Percentiles rank a stretch among this genome's conserved stretches.
phyloP scores from a whole-genome alignment of 306 rosid genomes.

The Vicia sativa region DNA sequence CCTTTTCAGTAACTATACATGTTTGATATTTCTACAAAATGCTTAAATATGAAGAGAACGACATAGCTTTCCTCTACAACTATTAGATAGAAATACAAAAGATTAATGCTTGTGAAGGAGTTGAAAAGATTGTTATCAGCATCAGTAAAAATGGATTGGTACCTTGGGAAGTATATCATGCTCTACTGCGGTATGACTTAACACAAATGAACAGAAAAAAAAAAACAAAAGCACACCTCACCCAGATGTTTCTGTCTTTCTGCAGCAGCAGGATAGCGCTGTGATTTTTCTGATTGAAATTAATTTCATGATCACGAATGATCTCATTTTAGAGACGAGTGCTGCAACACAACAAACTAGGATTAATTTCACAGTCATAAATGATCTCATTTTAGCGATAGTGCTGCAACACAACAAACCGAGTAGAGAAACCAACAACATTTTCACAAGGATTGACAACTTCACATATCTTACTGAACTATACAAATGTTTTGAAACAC shows the following conservation, averaged over 20 bases:
- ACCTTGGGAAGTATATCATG: constrained; percentile 47
- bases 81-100: neutral
- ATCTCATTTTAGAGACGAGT: constrained; percentile 41
- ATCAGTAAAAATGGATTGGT: constrained; percentile 52
- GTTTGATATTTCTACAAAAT: too few species aligned
- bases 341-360: constrained; percentile 11
- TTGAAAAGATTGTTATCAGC: constrained; percentile 66
- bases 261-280: constrained; percentile 76
- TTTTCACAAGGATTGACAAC: neutral
- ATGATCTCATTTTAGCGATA: constrained; percentile 41
- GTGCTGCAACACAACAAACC: constrained; percentile 11
- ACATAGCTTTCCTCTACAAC: too few species aligned
- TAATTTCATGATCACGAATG: constrained; percentile 55
- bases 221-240: constrained; percentile 59
- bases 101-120: constrained; percentile 57
- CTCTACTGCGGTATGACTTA: neutral
- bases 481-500: neutral
- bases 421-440: constrained; percentile 17
- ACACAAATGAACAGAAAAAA: constrained; percentile 16
- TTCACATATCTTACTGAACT: neutral
- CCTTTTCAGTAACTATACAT: too few species aligned
- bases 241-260: constrained; percentile 65
- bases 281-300: too few species aligned
- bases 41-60: too few species aligned
- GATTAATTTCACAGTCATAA: constrained; percentile 59